Evolutionary conservation across 139 green algal genomes (phyloP).

Genomic region (Chlamydomonas asymmetrica): DNA sequence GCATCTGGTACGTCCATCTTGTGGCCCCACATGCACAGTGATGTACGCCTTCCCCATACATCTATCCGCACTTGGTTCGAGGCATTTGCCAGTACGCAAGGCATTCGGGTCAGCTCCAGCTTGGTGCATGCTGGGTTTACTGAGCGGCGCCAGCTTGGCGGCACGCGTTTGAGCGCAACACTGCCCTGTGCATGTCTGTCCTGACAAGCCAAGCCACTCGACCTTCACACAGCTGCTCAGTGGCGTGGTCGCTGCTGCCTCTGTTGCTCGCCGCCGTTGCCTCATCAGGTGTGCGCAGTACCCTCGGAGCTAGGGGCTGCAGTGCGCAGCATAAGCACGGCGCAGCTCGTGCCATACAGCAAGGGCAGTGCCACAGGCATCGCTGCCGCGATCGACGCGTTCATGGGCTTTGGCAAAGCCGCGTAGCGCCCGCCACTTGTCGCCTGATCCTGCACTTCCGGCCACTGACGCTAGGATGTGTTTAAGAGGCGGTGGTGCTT

Average conservation of each 20-base stretch:
- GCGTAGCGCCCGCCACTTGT: no score
- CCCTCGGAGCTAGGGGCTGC: slow-evolving; percentile 44
- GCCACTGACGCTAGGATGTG: no score
- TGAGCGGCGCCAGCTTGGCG: not conserved
- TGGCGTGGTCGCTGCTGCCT: no score
- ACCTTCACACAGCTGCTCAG: not conserved
- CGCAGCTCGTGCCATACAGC: slow-evolving; percentile 46
- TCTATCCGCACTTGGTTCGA: not conserved
- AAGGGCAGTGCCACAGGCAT: slow-evolving; percentile 50
- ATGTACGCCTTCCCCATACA: not conserved
- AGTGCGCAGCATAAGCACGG: slow-evolving; percentile 37
- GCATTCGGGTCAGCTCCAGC: not conserved
- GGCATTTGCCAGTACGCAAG: not conserved
- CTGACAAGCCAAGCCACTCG: not conserved
- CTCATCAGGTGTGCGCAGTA: slow-evolving; percentile 39
- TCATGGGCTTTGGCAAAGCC: slow-evolving; percentile 8
- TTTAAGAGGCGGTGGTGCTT: no score
- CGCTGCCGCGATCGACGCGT: slow-evolving; percentile 32
- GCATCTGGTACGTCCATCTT: slow-evolving; percentile 41
- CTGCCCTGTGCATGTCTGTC: not conserved
- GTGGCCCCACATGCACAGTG: not conserved
- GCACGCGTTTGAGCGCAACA: no score
- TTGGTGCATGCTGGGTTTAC: not conserved
- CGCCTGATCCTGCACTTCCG: no score
- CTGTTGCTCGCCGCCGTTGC: not conserved